Percentiles rank a stretch among this genome's conserved stretches.
phyloP scores from a whole-genome alignment of 2,329 filamentous ascomycete species.

The Colletotrichum eleusines region DNA sequence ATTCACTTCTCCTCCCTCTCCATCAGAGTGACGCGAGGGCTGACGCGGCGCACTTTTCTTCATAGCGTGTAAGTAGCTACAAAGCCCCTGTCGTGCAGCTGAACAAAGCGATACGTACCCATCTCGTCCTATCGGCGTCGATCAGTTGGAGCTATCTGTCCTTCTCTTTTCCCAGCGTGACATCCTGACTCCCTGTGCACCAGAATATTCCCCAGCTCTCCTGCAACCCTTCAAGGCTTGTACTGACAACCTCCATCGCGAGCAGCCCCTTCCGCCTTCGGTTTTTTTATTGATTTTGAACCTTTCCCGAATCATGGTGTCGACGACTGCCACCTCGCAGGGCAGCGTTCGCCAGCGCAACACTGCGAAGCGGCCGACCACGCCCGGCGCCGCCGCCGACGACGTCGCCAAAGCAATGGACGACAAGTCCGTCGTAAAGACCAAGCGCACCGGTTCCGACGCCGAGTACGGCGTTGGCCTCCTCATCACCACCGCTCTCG shows the following conservation, averaged over 20 bases:
- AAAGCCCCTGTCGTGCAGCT: constrained; percentile 31
- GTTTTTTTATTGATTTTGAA: constrained; percentile 43
- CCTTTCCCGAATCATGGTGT: constrained; percentile 54
- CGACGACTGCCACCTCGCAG: constrained; percentile 60
- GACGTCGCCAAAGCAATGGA: constrained; percentile 64
- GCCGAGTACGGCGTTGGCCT: constrained; percentile 88
- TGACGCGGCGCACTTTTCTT: constrained; percentile 33
- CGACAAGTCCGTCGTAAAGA: constrained; percentile 57
- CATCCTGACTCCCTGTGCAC: constrained; percentile 3
- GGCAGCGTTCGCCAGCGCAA: constrained; percentile 71
- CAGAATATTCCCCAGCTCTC: constrained; percentile 23
- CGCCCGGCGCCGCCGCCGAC: constrained; percentile 54
- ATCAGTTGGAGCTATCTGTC: constrained; percentile 40
- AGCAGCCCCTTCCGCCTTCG: constrained; percentile 31
- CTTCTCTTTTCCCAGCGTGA: constrained; percentile 32
- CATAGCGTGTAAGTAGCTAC: constrained; percentile 38
- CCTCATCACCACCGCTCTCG: constrained; percentile 80
- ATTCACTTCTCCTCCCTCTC: constrained; percentile 39
- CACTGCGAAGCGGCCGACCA: constrained; percentile 60
- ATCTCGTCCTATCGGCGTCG: constrained; percentile 4
- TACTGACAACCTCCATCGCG: constrained; percentile 30
- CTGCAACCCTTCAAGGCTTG: constrained; percentile 14
- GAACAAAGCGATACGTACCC: constrained; percentile 34
- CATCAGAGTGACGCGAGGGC: constrained; percentile 28
- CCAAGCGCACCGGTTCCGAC: constrained; percentile 66